A percentile compares a stretch with the other conserved stretches of the same genome.
These are phyloP conservation scores for Claviceps sp. DNA, from an alignment of 2,329 filamentous ascomycete species.

Conservation along the genomic window DNA sequence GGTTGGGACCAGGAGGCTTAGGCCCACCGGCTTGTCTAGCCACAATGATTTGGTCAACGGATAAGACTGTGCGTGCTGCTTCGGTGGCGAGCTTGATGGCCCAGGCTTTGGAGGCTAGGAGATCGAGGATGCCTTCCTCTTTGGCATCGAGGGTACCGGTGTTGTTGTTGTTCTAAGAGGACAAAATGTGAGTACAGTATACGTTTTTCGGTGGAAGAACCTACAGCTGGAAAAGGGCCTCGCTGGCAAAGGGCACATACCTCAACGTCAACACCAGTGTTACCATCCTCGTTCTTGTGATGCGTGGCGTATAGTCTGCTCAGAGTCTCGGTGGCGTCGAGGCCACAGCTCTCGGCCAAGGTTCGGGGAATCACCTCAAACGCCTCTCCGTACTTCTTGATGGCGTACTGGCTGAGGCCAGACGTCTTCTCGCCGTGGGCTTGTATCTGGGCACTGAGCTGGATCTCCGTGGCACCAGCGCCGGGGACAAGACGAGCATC, in stretches of 20 bases:
- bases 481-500: conserved; percentile 85
- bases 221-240: background rate
- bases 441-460: conserved; percentile 84
- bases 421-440: conserved; percentile 85
- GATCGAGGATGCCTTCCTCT: conserved; percentile 79
- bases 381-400: conserved; percentile 93
- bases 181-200: background rate
- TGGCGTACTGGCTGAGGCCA: conserved; percentile 87
- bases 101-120: conserved; percentile 88
- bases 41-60: conserved; percentile 98
- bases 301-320: conserved; percentile 89
- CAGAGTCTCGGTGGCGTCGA: conserved; percentile 94
- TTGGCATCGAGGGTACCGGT: conserved; percentile 76
- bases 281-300: conserved; percentile 76
- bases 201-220: too few species aligned
- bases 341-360: conserved; percentile 83
- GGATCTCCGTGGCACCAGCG: conserved; percentile 86
- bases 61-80: conserved; percentile 82
- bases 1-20: conserved; percentile 90
- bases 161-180: conserved; percentile 53
- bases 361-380: conserved; percentile 95
- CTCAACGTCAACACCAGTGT: conserved; percentile 88
- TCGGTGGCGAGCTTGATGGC: conserved; percentile 95
- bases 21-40: conserved; percentile 93
- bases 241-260: conserved; percentile 23